Evolutionary conservation across 192 early-diverging fungal genomes (phyloP).

Genomic region (Backusella circina): DNA sequence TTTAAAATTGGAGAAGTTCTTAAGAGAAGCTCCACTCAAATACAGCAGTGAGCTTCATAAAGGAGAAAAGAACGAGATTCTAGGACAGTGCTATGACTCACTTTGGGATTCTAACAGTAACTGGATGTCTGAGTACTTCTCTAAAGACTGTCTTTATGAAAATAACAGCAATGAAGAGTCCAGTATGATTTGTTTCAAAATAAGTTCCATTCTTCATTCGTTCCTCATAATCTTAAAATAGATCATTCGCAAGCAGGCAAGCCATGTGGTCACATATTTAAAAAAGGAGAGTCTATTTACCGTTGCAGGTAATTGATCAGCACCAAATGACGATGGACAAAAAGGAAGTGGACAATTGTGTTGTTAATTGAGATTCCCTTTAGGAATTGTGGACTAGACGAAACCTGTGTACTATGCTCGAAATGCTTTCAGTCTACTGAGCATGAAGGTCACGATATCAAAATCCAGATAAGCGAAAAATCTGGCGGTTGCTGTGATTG

Average conservation of each 20-base stretch:
- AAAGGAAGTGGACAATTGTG: not conserved
- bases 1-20: constrained; percentile 6
- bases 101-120: constrained; percentile 26
- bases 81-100: constrained; percentile 25
- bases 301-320: constrained; percentile 69
- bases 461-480: constrained; percentile 76
- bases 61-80: constrained; percentile 6
- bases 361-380: not conserved
- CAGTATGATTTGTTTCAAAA: constrained; percentile 1
- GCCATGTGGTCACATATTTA: constrained; percentile 93
- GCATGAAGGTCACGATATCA: constrained; percentile 92
- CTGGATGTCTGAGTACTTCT: constrained; percentile 29
- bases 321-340: not conserved
- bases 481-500: constrained; percentile 98
- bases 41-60: constrained; percentile 8
- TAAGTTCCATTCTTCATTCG: not conserved
- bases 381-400: constrained; percentile 94
- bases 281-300: constrained; percentile 88
- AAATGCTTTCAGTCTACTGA: constrained; percentile 89
- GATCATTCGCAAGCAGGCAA: constrained; percentile 60
- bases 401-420: constrained; percentile 93
- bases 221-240: not conserved
- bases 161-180: constrained; percentile 7
- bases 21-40: constrained; percentile 24
- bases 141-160: not conserved